These are phyloP conservation scores for Tylopilus rubrobrunneus DNA, from an alignment of 768 basidiomycete species.

Conservation along the genomic window DNA sequence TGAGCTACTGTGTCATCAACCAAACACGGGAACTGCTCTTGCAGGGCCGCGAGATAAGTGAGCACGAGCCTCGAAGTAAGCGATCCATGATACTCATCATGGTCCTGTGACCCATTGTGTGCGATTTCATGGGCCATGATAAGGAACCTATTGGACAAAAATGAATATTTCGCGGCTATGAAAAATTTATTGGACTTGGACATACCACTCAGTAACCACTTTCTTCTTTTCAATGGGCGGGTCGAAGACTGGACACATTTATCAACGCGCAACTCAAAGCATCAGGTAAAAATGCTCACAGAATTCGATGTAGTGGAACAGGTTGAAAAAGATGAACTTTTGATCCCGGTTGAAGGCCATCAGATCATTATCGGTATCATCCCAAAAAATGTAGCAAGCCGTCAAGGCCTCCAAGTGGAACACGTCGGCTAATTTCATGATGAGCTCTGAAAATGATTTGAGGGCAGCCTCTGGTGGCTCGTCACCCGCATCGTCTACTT, in stretches of 20 bases:
- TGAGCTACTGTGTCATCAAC: neutral
- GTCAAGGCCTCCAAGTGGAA: neutral
- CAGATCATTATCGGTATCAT: slow-evolving; percentile 13
- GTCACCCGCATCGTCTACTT: slow-evolving; percentile 1
- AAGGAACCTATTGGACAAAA: slow-evolving; percentile 18
- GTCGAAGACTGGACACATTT: neutral
- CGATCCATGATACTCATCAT: neutral
- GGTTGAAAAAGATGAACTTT: slow-evolving; percentile 11
- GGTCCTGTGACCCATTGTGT: slow-evolving; percentile 16
- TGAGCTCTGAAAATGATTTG: slow-evolving; percentile 1
- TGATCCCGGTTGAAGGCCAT: slow-evolving; percentile 20
- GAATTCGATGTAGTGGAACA: slow-evolving; percentile 9
- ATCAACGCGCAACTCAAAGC: neutral
- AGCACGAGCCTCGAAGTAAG: slow-evolving; percentile 1
- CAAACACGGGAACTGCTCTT: neutral
- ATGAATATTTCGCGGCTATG: neutral
- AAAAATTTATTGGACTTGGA: neutral
- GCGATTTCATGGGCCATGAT: slow-evolving; percentile 29
- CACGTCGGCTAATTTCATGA: slow-evolving; percentile 1
- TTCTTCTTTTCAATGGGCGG: slow-evolving; percentile 1
- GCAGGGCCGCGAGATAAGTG: slow-evolving; percentile 1
- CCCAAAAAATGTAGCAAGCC: slow-evolving; percentile 14
- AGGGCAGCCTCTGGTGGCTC: neutral
- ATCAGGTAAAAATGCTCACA: neutral
- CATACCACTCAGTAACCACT: slow-evolving; percentile 10